phyloP scores from a whole-genome alignment of 2,329 filamentous ascomycete genomes.

The Diaporthe amygdali region DNA sequence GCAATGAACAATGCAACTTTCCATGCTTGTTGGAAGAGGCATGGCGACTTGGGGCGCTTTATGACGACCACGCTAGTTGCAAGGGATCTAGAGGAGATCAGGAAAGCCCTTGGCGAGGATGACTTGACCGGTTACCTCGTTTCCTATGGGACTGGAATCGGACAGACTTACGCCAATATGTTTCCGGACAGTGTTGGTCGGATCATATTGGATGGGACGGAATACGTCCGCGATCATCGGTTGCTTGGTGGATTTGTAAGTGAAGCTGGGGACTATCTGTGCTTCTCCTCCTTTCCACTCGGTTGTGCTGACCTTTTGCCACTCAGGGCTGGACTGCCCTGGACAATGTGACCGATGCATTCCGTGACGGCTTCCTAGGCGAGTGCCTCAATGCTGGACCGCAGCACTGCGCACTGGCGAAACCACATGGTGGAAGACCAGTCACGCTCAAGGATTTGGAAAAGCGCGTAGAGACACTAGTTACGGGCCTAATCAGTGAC shows the following conservation, averaged over 20 bases:
- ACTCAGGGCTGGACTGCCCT: slow-evolving; percentile 48
- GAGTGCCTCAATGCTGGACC: slow-evolving; percentile 55
- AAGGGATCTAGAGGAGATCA: slow-evolving; percentile 54
- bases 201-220: slow-evolving; percentile 54
- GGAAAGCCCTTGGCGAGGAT: slow-evolving; percentile 49
- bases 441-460: slow-evolving; percentile 44
- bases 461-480: slow-evolving; percentile 43
- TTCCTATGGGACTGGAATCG: slow-evolving; percentile 58
- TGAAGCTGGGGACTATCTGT: background rate
- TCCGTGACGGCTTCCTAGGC: slow-evolving; percentile 55
- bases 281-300: background rate
- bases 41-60: slow-evolving; percentile 53
- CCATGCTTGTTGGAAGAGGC: slow-evolving; percentile 45
- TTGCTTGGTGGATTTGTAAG: slow-evolving; percentile 46
- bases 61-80: slow-evolving; percentile 52
- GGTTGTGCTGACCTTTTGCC: background rate
- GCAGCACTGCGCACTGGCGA: slow-evolving; percentile 49
- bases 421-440: slow-evolving; percentile 31
- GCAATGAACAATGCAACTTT: slow-evolving; percentile 52
- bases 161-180: slow-evolving; percentile 56
- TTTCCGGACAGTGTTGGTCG: slow-evolving; percentile 54
- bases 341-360: slow-evolving; percentile 54
- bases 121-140: slow-evolving; percentile 55
- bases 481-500: slow-evolving; percentile 42
- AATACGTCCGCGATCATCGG: slow-evolving; percentile 52